Conservation (phyloP, 192 early-diverging fungal species). For the Chytriomyces hyalinus region DNA sequence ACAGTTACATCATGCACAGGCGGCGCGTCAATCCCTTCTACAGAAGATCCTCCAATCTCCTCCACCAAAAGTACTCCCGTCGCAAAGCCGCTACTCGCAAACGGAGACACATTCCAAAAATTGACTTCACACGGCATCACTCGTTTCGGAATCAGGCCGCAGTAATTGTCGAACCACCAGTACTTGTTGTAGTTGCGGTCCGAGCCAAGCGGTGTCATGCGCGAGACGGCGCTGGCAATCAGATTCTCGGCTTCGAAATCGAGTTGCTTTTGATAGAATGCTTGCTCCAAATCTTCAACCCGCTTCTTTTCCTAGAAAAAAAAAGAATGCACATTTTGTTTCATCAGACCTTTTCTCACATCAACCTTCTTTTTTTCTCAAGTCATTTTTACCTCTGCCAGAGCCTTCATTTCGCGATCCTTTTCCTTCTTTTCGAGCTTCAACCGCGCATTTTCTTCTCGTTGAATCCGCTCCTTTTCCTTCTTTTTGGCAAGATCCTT, state of each 20-base stretch:
- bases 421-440: slow-evolving; percentile 40
- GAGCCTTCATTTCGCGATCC: slow-evolving; percentile 36
- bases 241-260: slow-evolving; percentile 75
- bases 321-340: background rate
- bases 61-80: slow-evolving; percentile 58
- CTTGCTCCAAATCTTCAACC: slow-evolving; percentile 61
- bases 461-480: slow-evolving; percentile 46
- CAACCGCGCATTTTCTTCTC: slow-evolving; percentile 47
- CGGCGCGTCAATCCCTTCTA: slow-evolving; percentile 35
- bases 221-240: slow-evolving; percentile 62
- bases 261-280: slow-evolving; percentile 59
- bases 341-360: background rate
- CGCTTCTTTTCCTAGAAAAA: slow-evolving; percentile 47
- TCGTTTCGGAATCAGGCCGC: slow-evolving; percentile 59
- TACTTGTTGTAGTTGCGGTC: slow-evolving; percentile 90
- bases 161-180: slow-evolving; percentile 86
- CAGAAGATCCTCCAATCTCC: slow-evolving; percentile 43
- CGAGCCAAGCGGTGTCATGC: slow-evolving; percentile 74
- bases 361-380: background rate
- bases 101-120: background rate
- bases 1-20: slow-evolving; percentile 16
- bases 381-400: slow-evolving; percentile 11
- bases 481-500: slow-evolving; percentile 41
- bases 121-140: slow-evolving; percentile 40
- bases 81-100: slow-evolving; percentile 26